A percentile compares a stretch with the other conserved stretches of the same genome.
Conservation (phyloP, 345 rosid species). For the Brassica napus region DNA sequence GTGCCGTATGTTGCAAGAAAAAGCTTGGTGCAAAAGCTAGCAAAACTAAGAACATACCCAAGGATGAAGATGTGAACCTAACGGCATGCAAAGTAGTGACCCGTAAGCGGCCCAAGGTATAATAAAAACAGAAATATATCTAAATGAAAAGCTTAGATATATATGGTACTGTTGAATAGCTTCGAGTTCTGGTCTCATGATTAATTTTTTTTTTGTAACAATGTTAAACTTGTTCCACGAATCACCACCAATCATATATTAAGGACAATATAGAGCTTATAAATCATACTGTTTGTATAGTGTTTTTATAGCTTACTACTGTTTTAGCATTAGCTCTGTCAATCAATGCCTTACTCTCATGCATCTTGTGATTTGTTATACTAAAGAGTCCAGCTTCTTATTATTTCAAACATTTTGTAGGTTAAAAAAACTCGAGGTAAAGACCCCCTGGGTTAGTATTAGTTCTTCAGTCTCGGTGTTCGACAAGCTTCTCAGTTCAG, state of each 20-base stretch:
- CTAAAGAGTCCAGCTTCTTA: neutral
- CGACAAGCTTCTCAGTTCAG: conserved; percentile 25
- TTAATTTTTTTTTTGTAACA: neutral
- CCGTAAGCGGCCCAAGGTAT: neutral
- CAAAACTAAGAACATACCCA: conserved; percentile 57
- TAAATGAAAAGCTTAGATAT: neutral
- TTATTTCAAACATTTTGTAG: neutral
- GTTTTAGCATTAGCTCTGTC: no score
- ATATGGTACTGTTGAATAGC: neutral
- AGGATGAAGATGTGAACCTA: neutral
- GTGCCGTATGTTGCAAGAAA: conserved; percentile 68
- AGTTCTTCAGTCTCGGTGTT: neutral
- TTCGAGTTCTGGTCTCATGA: neutral
- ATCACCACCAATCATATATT: neutral
- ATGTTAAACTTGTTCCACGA: neutral
- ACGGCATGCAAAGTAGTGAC: neutral
- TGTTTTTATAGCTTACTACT: no score
- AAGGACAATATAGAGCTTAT: neutral
- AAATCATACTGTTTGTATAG: neutral
- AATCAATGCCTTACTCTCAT: neutral
- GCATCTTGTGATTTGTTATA: neutral
- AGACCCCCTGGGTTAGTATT: conserved; percentile 45
- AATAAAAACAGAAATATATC: neutral
- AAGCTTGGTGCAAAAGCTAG: conserved; percentile 78
- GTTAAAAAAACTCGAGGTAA: neutral